phyloP scores from a whole-genome alignment of 352 stramenopile species.

The Globisporangium orthogonon region DNA sequence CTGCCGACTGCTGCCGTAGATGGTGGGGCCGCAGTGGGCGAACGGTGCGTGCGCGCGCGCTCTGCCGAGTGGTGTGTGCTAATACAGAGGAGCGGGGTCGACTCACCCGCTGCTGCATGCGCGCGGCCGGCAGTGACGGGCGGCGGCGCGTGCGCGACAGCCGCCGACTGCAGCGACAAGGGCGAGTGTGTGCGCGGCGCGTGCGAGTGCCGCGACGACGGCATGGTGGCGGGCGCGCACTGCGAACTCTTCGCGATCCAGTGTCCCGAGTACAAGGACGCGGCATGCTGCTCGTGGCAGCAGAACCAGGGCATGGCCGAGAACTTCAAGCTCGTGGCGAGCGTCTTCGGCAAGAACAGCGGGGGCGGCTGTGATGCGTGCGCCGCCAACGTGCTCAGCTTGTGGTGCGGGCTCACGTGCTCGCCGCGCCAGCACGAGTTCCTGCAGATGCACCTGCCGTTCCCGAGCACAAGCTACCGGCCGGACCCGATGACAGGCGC shows the following conservation, averaged over 20 bases:
- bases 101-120: too few relatives aligned
- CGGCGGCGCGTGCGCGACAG: constrained; percentile 43
- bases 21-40: constrained; percentile 33
- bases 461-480: constrained; percentile 62
- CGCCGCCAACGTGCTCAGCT: constrained; percentile 76
- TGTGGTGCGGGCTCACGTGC: constrained; percentile 86
- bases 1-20: constrained; percentile 12
- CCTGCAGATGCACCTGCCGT: constrained; percentile 59
- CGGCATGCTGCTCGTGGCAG: constrained; percentile 86
- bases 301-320: constrained; percentile 86
- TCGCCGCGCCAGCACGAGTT: constrained; percentile 70
- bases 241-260: constrained; percentile 73
- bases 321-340: constrained; percentile 78
- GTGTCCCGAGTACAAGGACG: constrained; percentile 76
- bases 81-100: too few relatives aligned
- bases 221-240: constrained; percentile 63
- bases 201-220: constrained; percentile 56
- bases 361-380: constrained; percentile 73
- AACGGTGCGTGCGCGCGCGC: constrained; percentile 18
- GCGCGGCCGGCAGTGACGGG: constrained; percentile 36
- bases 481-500: constrained; percentile 69
- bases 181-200: constrained; percentile 32
- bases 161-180: constrained; percentile 52
- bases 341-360: constrained; percentile 62
- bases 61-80: neutral